phyloP scores from a whole-genome alignment of 257 asterid species.

The Handroanthus guayacan region DNA sequence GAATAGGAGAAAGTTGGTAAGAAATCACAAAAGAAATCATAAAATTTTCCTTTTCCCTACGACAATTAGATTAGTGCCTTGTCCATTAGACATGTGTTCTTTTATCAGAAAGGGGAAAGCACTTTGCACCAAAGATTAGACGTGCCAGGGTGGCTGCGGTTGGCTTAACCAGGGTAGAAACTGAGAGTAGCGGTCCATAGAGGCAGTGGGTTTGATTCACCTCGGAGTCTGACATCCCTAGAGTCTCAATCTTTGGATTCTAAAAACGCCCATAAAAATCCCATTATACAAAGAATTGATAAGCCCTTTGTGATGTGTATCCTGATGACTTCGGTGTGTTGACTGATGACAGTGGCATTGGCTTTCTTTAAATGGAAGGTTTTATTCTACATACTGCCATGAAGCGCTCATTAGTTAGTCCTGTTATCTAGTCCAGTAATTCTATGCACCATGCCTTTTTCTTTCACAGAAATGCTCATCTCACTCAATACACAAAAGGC shows the following conservation, averaged over 20 bases:
- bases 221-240: too few species aligned
- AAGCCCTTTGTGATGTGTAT: too few species aligned
- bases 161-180: too few species aligned
- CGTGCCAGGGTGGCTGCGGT: too few species aligned
- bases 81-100: neutral
- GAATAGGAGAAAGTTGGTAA: slow-evolving; percentile 87
- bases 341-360: neutral
- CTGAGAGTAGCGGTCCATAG: too few species aligned
- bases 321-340: neutral
- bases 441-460: slow-evolving; percentile 8
- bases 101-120: slow-evolving; percentile 2
- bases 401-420: neutral
- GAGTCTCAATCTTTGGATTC: too few species aligned
- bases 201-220: too few species aligned
- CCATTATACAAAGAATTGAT: too few species aligned
- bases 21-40: slow-evolving; percentile 31
- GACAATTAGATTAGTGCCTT: slow-evolving; percentile 15
- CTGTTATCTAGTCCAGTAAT: neutral
- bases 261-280: too few species aligned
- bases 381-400: neutral
- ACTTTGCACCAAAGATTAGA: neutral
- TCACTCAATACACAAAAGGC: neutral
- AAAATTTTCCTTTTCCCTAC: neutral
- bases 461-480: neutral
- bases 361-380: neutral